Base-by-base conservation (phyloP, 345 rosid species). In the Lumnitzera racemosa region DNA sequence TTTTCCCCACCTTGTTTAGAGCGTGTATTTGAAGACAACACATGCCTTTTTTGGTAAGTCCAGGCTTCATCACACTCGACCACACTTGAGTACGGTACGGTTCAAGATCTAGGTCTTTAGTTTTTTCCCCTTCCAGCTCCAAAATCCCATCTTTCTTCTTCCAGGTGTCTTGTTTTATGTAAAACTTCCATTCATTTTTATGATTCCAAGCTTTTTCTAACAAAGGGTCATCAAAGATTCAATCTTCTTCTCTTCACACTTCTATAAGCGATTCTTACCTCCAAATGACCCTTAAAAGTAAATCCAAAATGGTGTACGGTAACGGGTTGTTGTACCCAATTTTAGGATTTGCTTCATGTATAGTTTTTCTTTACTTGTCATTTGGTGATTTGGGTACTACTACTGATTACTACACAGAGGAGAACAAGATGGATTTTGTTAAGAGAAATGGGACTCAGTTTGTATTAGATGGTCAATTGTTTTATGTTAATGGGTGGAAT, bases 401-500 rank as follows among this genome's bases (percentile, higher is more conserved):
- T 67, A 60, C 49, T 67, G 65, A 56, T 74, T 75, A 51, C 24
- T 53, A 56, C 20, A 2, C 56, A 36, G 76, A 75, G 36, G 77
- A 75, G 47, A 57, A 67, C 2, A 70, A 77, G 62, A 50, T 83
- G 72, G 74, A 74, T 41, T 90, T 87, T 74, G 96, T 92, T 15
- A 68, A 61, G 51, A 79, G 90, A 49, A 84, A 84, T 61, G 99
- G 95, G 57, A 83, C 87, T 29, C 84, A 72, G 62, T 90, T 92
- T 69, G 52, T 80, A 74, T 62, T 85, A 49, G 88, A 85, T 55
- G 95, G 89, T 12, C 80, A 76, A 66, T 48, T 70, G 3, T 81
- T 83, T 36, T 87, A 80, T 66, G 75, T 90, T 11, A 89, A 90
- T 54, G 99, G 99, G 4, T 92, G 96, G 97, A 92, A 92, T 70